Evolutionary conservation across 257 asterid species (phyloP), one percentile per base, ranked within the genome.

Genomic region (Solanum appendiculatum): DNA sequence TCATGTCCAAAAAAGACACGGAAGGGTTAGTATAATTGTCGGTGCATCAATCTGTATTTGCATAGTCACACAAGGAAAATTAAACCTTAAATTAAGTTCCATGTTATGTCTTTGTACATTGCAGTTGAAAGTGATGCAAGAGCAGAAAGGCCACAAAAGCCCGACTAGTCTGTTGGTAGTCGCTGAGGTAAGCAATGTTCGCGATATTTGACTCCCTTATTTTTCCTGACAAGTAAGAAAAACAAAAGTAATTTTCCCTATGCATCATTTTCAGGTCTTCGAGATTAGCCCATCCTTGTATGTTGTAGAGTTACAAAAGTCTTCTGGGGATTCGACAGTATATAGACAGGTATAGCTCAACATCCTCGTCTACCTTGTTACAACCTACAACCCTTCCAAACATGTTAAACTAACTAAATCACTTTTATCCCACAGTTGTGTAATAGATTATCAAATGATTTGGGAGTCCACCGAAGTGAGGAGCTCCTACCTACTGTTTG

Each of bases 281-380:
- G 99, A 97, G 93, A 91, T 97, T 73, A 94, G 97, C 88, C 95
- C 96, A 86, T 93, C 98, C 42, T 58, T 94, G 90, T 92, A 93
- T 88, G 98, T 93, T 40, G 99, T 97, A 46, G 99, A 97, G 91
- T 82, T 97, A 87, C 91, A 91, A 74, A 97, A 97, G 90, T 91
- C 92, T 37, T 85, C 86, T 20, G 99, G 99, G 48, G 98, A 95
- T 90, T 88, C 96, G 29, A 42, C 86, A 75, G 86, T 88, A 86
- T 97, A 97, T 91, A 95, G 98, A 93, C 92, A 95, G 98, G 98
- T 95, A 91, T 18, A 13, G 15, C 29, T 36, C 8, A 87, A 69
- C 23, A 25, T 15, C 39, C 44, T 64, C 48, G 9, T 72, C 29
- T 86, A 44, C 82, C 10, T 25, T 23, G 20, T 14, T 83, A 48